Conservation (phyloP, 768 basidiomycete genomes). For the Lactarius deliciosus region DNA sequence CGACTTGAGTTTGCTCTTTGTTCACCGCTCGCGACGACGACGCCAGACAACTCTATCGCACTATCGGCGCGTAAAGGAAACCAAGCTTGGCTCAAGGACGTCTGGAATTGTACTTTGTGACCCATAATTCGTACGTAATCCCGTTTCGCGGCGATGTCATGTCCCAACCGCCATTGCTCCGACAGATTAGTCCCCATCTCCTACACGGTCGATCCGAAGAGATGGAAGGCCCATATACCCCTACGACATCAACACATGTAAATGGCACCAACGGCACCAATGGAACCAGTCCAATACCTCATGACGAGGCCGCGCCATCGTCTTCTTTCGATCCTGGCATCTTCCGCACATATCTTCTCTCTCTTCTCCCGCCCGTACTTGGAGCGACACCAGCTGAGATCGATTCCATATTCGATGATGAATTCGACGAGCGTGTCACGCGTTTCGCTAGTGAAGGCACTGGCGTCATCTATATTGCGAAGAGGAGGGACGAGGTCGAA, state of each 20-base stretch:
- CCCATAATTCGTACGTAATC: conserved; percentile 7
- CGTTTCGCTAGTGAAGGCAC: conserved; percentile 76
- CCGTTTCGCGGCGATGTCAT: conserved; percentile 3
- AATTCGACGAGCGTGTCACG: conserved; percentile 71
- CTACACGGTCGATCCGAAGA: conserved; percentile 10
- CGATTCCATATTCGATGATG: conserved; percentile 63
- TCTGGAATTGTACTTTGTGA: background rate
- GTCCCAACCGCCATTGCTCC: background rate
- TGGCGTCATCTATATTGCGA: conserved; percentile 80
- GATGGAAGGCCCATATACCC: conserved; percentile 31
- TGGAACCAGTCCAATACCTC: conserved; percentile 26
- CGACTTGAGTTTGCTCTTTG: conserved; percentile 4
- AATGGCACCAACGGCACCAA: conserved; percentile 28
- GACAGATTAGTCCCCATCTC: conserved; percentile 17
- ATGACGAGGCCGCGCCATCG: conserved; percentile 41
- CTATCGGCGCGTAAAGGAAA: conserved; percentile 16
- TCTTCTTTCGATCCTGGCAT: conserved; percentile 63
- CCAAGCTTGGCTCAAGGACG: background rate
- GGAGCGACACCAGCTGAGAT: conserved; percentile 68
- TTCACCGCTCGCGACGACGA: conserved; percentile 23
- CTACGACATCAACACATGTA: conserved; percentile 25
- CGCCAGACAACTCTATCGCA: conserved; percentile 11
- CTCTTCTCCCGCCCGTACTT: conserved; percentile 78
- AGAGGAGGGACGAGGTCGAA: conserved; percentile 71
- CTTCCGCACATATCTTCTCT: conserved; percentile 68